phyloP scores from a whole-genome alignment of 2,329 filamentous ascomycete species.

The Fusarium robinianum region DNA sequence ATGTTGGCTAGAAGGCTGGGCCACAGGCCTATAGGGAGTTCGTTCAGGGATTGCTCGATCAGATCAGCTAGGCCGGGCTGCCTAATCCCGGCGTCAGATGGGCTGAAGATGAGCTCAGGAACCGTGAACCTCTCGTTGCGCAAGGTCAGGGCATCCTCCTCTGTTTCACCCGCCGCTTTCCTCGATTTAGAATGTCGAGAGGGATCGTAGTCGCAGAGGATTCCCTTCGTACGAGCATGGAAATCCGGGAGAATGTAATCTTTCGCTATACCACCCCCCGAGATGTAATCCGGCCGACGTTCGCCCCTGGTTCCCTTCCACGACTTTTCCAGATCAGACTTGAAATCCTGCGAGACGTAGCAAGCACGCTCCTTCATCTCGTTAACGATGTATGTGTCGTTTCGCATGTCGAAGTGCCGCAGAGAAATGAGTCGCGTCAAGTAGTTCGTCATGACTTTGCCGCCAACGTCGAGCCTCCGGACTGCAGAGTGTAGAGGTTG shows the following conservation, averaged over 20 bases:
- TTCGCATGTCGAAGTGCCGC: slow-evolving; percentile 93
- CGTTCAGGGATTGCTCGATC: slow-evolving; percentile 77
- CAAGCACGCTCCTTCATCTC: slow-evolving; percentile 93
- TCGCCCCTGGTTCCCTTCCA: slow-evolving; percentile 78
- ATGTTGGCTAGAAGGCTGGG: slow-evolving; percentile 85
- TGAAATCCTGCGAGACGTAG: slow-evolving; percentile 80
- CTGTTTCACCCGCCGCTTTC: slow-evolving; percentile 48
- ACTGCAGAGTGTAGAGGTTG: slow-evolving; percentile 79
- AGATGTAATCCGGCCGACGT: slow-evolving; percentile 53
- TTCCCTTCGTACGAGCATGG: slow-evolving; percentile 63
- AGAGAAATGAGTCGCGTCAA: slow-evolving; percentile 87
- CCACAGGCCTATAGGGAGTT: slow-evolving; percentile 80
- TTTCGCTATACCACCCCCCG: slow-evolving; percentile 69
- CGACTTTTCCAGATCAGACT: slow-evolving; percentile 74
- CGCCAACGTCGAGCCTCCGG: slow-evolving; percentile 85
- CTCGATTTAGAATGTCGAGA: slow-evolving; percentile 58
- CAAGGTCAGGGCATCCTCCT: slow-evolving; percentile 82
- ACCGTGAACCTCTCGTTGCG: slow-evolving; percentile 91
- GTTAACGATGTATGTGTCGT: slow-evolving; percentile 91
- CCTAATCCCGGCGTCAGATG: slow-evolving; percentile 80
- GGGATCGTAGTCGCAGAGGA: slow-evolving; percentile 78
- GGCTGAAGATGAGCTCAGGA: slow-evolving; percentile 87
- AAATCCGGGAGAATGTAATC: slow-evolving; percentile 93
- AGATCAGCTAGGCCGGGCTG: slow-evolving; percentile 82
- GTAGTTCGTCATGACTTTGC: slow-evolving; percentile 92